These are phyloP conservation scores for Vigna hirtella DNA, from an alignment of 306 rosid genomes.

Conservation along the genomic window DNA sequence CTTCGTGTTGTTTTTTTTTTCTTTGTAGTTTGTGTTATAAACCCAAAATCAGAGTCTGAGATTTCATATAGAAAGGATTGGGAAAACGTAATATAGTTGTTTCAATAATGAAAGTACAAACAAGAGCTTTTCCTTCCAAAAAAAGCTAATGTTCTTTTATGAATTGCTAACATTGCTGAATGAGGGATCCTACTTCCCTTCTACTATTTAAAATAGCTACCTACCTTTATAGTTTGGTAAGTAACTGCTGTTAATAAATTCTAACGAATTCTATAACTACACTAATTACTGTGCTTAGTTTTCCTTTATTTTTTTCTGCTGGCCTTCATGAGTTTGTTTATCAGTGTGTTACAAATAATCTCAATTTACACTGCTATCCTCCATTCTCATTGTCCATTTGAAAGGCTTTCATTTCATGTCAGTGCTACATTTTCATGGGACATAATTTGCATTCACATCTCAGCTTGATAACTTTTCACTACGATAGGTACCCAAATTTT, in stretches of 20 bases:
- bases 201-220: constrained; percentile 6
- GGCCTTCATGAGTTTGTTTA: neutral
- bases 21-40: neutral
- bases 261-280: neutral
- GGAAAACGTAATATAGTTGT: neutral
- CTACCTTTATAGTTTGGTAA: neutral
- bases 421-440: no score
- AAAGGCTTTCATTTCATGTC: no score
- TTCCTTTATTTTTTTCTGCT: neutral
- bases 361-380: no score
- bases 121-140: neutral
- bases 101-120: neutral
- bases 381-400: no score
- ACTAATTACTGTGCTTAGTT: neutral
- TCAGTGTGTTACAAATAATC: neutral
- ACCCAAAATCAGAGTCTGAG: neutral
- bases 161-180: neutral
- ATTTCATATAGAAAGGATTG: constrained; percentile 2
- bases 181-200: neutral
- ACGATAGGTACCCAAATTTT: no score
- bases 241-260: neutral
- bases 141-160: neutral
- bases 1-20: neutral
- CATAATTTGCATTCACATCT: no score
- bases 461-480: no score